phyloP scores from a whole-genome alignment of 1,284 basidiomycete genomes.

The Megacollybia platyphylla region DNA sequence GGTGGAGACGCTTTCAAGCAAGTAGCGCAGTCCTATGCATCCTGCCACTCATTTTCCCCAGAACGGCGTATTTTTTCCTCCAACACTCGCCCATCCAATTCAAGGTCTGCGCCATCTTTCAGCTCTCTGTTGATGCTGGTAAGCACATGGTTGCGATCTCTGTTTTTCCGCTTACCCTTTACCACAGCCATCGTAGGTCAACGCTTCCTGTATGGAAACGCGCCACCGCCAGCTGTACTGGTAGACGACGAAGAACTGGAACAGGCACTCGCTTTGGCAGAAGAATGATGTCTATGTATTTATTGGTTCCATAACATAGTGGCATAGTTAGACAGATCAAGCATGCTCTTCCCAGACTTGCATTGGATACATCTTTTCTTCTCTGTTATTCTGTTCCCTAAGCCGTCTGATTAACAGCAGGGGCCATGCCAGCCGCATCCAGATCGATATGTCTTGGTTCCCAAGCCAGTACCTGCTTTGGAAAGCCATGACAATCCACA shows the following conservation, averaged over 20 bases:
- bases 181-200: conserved; percentile 55
- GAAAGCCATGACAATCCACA: conserved; percentile 29
- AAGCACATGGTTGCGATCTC: conserved; percentile 13
- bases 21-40: conserved; percentile 11
- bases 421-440: conserved; percentile 11
- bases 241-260: conserved; percentile 59
- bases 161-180: conserved; percentile 2
- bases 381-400: not conserved
- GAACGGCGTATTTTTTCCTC: conserved; percentile 70
- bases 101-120: conserved; percentile 71
- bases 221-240: conserved; percentile 36
- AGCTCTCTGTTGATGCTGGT: conserved; percentile 68
- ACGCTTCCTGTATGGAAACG: conserved; percentile 56
- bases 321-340: too few relatives aligned
- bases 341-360: too few relatives aligned
- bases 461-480: conserved; percentile 19
- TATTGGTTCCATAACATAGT: not conserved
- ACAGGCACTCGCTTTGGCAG: conserved; percentile 50
- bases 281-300: conserved; percentile 22
- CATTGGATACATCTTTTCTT: too few relatives aligned
- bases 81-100: conserved; percentile 64
- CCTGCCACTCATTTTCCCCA: conserved; percentile 14
- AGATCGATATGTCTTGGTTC: conserved; percentile 5
- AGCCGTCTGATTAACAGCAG: conserved; percentile 4
- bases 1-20: conserved; percentile 79